Evolutionary conservation across 208 protist species (phyloP), one percentile per base, ranked within the genome.

Genomic region (Lotmaria passim): DNA sequence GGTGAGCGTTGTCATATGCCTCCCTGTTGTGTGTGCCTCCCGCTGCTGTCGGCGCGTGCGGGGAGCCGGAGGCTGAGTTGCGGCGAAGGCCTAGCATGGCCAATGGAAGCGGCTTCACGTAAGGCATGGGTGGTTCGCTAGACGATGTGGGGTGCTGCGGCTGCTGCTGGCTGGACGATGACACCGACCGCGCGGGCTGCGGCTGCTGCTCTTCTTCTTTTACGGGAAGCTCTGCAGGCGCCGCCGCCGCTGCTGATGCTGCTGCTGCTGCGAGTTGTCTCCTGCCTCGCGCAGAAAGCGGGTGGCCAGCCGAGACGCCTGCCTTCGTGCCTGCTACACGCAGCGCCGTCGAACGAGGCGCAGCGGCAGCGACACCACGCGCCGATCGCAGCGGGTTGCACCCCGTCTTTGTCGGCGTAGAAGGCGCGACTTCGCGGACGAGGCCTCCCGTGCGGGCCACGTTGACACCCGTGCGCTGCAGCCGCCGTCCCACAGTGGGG

Each of bases 61-160:
- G 44, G 19, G 59, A 53, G 59, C 30, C 44, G 44, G 59, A 53
- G n/a, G 10, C 6, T 14, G 44, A 30, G 30, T 1, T 2, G 28
- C n/a, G 41, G 15, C 15, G 59, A 24, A 51, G 44, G 21, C 10
- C 21, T 0, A 75, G 60, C 7, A 12, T 26, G 15, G 57, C 15
- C 24, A 75, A 43, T 6, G 59, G 60, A 26, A 75, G 69, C 14
- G 69, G 69, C 44, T 66, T 68, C 43, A 75, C 60, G 30, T 62
- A 75, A 7, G 69, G 69, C 17, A 23, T 36, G 1, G 50, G 46
- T 2, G 15, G 33, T 3, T n/a, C 33, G 2, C 48, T 14, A 11
- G 50, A 21, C 4, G 62, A 24, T 4, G 11, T 4, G 11, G 11
- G 28, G 1, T 36, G 59, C 44, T 59, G 53, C 53, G 39, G 53